Evolutionary conservation across 345 rosid species (phyloP).

Genomic region (Excoecaria agallocha): DNA sequence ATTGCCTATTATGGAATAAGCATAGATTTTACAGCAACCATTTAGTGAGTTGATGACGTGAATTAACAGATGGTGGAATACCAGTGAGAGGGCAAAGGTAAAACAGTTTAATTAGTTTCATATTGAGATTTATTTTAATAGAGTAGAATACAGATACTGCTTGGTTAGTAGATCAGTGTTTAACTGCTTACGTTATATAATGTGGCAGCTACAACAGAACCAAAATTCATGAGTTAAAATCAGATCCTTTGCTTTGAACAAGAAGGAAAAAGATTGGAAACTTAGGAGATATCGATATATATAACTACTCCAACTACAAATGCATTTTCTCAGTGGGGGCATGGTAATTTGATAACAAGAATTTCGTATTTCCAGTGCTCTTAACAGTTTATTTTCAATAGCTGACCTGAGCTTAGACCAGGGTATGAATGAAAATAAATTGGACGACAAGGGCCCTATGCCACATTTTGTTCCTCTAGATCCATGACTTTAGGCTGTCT

Average conservation of each 20-base stretch:
- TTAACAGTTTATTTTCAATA: background rate
- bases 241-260: background rate
- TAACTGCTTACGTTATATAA: background rate
- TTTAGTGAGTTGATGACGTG: no score
- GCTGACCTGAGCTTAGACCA: background rate
- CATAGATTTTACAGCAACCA: background rate
- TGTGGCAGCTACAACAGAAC: conserved; percentile 17
- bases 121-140: background rate
- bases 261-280: background rate
- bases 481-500: conserved; percentile 49
- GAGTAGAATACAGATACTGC: background rate
- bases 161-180: background rate
- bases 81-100: background rate
- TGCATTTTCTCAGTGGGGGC: background rate
- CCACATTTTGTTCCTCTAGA: conserved; percentile 29
- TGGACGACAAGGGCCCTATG: background rate
- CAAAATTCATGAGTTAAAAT: background rate
- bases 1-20: background rate
- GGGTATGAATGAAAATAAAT: background rate
- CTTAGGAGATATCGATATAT: no score
- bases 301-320: background rate
- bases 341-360: background rate
- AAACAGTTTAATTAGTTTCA: background rate
- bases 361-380: background rate
- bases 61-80: background rate